phyloP scores from a whole-genome alignment of 768 basidiomycete species.

The Lanmaoa rubissima region DNA sequence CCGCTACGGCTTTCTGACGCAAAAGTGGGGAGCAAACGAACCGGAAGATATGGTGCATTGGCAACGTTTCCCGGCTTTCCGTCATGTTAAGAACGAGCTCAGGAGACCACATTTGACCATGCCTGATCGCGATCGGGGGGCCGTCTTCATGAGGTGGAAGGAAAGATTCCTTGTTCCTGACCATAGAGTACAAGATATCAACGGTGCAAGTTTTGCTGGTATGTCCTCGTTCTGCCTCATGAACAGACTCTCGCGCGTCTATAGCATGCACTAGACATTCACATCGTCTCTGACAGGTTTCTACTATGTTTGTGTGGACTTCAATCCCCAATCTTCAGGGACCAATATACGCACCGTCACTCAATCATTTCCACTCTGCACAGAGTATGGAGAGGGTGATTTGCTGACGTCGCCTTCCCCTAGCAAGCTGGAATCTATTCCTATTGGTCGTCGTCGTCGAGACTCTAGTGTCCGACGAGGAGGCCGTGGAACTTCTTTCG shows the following conservation, averaged over 20 bases:
- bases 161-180: slow-evolving; percentile 96
- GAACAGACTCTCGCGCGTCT: not conserved
- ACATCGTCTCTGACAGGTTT: slow-evolving; percentile 54
- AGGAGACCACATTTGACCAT: slow-evolving; percentile 77
- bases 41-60: slow-evolving; percentile 93
- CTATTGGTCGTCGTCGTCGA: slow-evolving; percentile 38
- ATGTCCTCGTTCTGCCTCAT: slow-evolving; percentile 27
- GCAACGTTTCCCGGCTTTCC: slow-evolving; percentile 89
- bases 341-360: slow-evolving; percentile 33
- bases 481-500: slow-evolving; percentile 48
- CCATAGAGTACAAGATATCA: slow-evolving; percentile 90
- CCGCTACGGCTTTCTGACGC: slow-evolving; percentile 87
- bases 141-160: slow-evolving; percentile 96
- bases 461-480: slow-evolving; percentile 47
- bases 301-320: slow-evolving; percentile 94
- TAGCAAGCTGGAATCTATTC: slow-evolving; percentile 38
- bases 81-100: slow-evolving; percentile 76
- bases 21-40: slow-evolving; percentile 88
- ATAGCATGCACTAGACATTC: slow-evolving; percentile 18
- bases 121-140: slow-evolving; percentile 70
- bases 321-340: slow-evolving; percentile 60
- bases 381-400: slow-evolving; percentile 26
- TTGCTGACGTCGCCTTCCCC: slow-evolving; percentile 32
- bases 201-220: slow-evolving; percentile 95
- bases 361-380: slow-evolving; percentile 35